phyloP scores from a whole-genome alignment of 306 rosid genomes.

The Styphnolobium japonicum region DNA sequence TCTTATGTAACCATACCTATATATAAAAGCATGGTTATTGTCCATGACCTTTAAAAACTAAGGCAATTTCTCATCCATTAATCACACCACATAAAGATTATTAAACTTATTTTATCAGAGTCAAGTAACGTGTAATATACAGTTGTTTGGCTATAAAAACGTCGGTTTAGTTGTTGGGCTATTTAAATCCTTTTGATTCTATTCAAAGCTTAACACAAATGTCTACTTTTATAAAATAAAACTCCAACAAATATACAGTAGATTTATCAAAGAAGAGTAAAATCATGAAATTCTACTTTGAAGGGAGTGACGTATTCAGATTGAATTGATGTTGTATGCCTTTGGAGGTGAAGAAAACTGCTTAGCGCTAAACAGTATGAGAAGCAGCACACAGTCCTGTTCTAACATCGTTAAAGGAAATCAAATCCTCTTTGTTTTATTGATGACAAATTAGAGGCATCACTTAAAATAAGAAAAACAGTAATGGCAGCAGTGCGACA shows the following conservation, averaged over 20 bases:
- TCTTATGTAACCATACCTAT: no score
- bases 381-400: not conserved
- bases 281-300: not conserved
- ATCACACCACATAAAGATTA: not conserved
- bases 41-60: not conserved
- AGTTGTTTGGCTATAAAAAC: not conserved
- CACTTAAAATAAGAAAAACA: not conserved
- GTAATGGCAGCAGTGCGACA: slow-evolving; percentile 9
- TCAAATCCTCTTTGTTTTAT: not conserved
- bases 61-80: not conserved
- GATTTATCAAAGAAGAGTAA: not conserved
- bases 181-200: not conserved
- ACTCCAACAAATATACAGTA: not conserved
- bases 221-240: not conserved
- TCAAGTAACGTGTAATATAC: not conserved
- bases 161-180: not conserved
- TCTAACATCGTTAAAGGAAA: not conserved
- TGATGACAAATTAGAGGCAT: not conserved
- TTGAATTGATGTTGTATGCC: not conserved
- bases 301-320: not conserved
- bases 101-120: not conserved
- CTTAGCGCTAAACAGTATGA: not conserved
- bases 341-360: not conserved
- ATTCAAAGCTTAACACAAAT: not conserved
- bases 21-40: no score